Base-by-base conservation (phyloP, 2,329 filamentous ascomycete species). In the Aspergillus floridensis region DNA sequence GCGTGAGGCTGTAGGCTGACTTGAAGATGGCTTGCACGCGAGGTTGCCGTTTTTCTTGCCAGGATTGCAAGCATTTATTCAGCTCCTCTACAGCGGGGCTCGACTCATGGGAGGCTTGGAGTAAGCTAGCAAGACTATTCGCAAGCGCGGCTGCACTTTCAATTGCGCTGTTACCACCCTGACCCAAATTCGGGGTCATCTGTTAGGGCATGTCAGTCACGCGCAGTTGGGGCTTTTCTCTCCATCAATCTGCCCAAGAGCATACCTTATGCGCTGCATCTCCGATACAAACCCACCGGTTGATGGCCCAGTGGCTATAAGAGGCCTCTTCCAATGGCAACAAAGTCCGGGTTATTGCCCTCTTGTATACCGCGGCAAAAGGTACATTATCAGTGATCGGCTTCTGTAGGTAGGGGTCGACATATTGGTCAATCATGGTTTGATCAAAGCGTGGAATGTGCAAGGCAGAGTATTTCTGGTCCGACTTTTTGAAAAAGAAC, bases 231-330 rank as follows among this genome's bases (percentile, higher is more conserved):
- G 14, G 32, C 14, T 16, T 35, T 35, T 35, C 14, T 35, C 3
- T 16, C 32, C 11, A 14, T 11, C 3, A 31, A 2, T 29, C 7
- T 29, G 26, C 10, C 7, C 26, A 29, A 8, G 26, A 29, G 26
- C 44, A 5, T 58, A 62, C 60, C 26, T 60, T 62, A 49, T 62
- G 60, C 4, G 47, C 41, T 2, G 53, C 38, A 16, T 62, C 60
- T 4, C 60, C 60, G 4, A 62, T 53, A 21, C 51, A 55, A n/a
- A 54, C 54, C 19, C 57, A 32, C 12, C 60, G 54, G 2, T 47
- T 54, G 4, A 16, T 14, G 21, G 21, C 24, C 60, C 60, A 62
- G 16, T 24, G 51, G 1, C 16, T 22, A 38, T 49, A 58, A 2
- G 14, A 19, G 7, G 51, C 54, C 35, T 62, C 60, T 19, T 62